Evolutionary conservation across 148 eudicot genomes (phyloP), one percentile per base, ranked within the genome.

Genomic region (Linanthus parryae): DNA sequence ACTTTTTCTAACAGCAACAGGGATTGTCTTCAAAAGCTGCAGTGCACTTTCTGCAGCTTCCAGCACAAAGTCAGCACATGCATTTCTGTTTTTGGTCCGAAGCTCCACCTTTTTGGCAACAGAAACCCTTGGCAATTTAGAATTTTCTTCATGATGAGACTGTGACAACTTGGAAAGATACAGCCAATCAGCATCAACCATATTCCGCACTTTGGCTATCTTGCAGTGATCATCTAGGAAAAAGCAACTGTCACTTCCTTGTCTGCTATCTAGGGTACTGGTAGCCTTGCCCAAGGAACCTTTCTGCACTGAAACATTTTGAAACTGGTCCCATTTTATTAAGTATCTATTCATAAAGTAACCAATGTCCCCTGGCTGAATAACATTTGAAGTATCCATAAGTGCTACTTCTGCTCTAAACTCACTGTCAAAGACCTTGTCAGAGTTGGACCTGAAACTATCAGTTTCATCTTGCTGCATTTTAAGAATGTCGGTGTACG

Each of bases 141-240:
- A 52, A 19, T 58, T 38, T 39, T 63, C 61, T 14, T 57, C 23
- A 44, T 56, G 38, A 27, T 30, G 30, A 54, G 46, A 29, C 50
- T 77, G 66, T 14, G 63, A 66, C 61, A 92, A 49, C 30, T 77
- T 58, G 55, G 86, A 72, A 65, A 92, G 96, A 70, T 75, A 75
- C 38, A 92, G 56, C 98, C 98, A 92, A 68, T 92, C 96, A 47
- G 84, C 75, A 65, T 87, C 88, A 26, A 84, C 48, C 96, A 92
- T 87, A 57, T 44, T 74, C 57, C 98, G 87, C 43, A 92, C 57
- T 31, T 73, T 71, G 23, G 66, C 83, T 59, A 27, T 77, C 44
- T 52, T 51, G 39, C 63, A 59, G 26, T 56, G 66, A 39, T 59
- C 65, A 48, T 28, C 48, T 33, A 45, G 33, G 67, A 84, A 81